Percentiles rank a stretch among this genome's conserved stretches.
These are phyloP conservation scores for Eremochloa ophiuroides DNA, from an alignment of 176 grass and related monocot species.

Conservation along the genomic window DNA sequence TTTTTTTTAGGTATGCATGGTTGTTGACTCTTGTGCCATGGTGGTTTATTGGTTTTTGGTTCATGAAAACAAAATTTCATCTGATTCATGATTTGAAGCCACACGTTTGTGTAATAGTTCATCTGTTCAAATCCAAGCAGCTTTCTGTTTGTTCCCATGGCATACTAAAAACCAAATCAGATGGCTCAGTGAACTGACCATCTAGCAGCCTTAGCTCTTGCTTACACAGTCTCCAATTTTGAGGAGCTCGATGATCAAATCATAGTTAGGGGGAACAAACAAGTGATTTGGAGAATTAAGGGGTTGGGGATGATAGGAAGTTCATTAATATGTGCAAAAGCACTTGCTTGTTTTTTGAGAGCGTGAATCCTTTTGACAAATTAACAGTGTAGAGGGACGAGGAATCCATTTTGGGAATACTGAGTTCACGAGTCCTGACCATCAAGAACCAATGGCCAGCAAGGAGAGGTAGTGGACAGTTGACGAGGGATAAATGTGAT, in stretches of 20 bases:
- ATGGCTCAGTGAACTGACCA: background rate
- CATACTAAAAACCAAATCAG: background rate
- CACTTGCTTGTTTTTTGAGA: background rate
- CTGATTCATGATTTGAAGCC: background rate
- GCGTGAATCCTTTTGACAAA: background rate
- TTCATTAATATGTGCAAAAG: background rate
- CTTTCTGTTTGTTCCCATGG: background rate
- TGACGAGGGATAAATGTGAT: background rate
- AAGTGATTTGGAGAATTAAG: background rate
- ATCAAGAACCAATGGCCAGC: background rate
- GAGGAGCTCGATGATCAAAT: background rate
- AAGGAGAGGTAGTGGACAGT: background rate
- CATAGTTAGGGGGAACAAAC: background rate
- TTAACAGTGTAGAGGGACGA: background rate
- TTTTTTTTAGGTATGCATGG: background rate
- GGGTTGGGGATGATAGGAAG: background rate
- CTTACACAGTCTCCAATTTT: background rate
- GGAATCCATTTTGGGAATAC: background rate
- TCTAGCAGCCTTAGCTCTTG: background rate
- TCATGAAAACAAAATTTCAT: background rate
- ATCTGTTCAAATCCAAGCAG: background rate
- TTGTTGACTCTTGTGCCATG: background rate
- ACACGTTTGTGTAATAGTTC: background rate
- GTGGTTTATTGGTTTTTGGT: background rate
- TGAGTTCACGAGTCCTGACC: background rate